Evolutionary conservation across 73 alveolate genomes (phyloP).

Genomic region (Stentor roeselii): DNA sequence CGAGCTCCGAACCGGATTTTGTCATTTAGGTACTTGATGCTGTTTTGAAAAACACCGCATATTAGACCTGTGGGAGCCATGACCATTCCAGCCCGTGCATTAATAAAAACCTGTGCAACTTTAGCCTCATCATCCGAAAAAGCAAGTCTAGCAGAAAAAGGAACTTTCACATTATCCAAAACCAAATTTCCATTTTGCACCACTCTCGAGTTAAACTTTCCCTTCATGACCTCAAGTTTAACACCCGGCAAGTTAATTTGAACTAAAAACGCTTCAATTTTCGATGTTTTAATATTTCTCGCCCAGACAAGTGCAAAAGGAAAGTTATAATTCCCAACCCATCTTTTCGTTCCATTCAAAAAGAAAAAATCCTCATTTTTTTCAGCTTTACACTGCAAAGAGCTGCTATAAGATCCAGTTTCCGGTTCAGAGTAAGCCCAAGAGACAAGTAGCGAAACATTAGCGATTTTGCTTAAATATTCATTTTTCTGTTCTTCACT

Average conservation of each 20-base stretch:
- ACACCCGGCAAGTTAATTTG: constrained; percentile 41
- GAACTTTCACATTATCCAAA: constrained; percentile 50
- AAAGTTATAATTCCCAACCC: constrained; percentile 58
- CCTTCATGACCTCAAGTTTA: constrained; percentile 31
- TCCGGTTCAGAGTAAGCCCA: constrained; percentile 66
- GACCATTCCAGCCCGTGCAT: constrained; percentile 37
- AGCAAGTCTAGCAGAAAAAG: constrained; percentile 37
- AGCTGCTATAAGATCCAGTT: constrained; percentile 57
- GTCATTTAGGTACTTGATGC: constrained; percentile 35
- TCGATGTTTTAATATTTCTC: constrained; percentile 34
- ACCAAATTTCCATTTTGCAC: constrained; percentile 48
- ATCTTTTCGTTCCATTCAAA: constrained; percentile 53
- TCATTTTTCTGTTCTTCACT: constrained; percentile 49
- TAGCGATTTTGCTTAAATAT: constrained; percentile 34
- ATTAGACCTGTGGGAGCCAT: constrained; percentile 48
- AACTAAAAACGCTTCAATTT: constrained; percentile 51
- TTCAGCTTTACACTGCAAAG: constrained; percentile 51
- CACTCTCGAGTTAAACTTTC: constrained; percentile 36
- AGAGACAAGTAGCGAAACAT: constrained; percentile 25
- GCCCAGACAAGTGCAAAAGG: constrained; percentile 56
- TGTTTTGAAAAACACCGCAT: constrained; percentile 56
- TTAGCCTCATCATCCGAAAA: constrained; percentile 44
- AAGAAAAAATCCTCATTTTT: constrained; percentile 48
- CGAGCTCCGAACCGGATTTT: constrained; percentile 42
- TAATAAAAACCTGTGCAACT: constrained; percentile 38